These are phyloP conservation scores for Protomyces pachydermus DNA, from an alignment of 1,139 yeast species.

Conservation along the genomic window DNA sequence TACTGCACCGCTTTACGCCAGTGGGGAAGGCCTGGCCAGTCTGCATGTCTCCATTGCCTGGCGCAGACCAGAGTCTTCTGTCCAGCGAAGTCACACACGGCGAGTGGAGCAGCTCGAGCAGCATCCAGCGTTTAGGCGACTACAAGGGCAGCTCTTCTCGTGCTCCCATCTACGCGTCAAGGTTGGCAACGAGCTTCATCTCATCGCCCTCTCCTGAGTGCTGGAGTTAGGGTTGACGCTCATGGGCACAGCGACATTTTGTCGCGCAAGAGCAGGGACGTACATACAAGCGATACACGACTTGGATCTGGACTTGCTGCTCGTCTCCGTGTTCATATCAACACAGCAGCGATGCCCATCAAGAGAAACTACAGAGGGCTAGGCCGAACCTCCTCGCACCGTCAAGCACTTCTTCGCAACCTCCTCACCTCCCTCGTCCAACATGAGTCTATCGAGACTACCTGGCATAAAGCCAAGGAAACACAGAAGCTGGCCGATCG, in stretches of 20 bases:
- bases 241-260: background rate
- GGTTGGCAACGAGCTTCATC: background rate
- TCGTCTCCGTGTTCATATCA: background rate
- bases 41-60: background rate
- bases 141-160: background rate
- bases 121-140: background rate
- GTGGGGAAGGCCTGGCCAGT: background rate
- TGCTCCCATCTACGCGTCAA: background rate
- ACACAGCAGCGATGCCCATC: slow-evolving; percentile 10
- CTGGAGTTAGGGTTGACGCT: background rate
- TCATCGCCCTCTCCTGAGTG: background rate
- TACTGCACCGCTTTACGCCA: background rate
- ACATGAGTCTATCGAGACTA: slow-evolving; percentile 64
- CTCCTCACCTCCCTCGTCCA: slow-evolving; percentile 61
- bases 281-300: background rate
- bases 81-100: too few species aligned
- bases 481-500: slow-evolving; percentile 56
- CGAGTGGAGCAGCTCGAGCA: background rate
- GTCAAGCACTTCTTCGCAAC: slow-evolving; percentile 45
- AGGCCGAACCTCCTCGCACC: slow-evolving; percentile 25
- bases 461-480: slow-evolving; percentile 67
- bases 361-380: slow-evolving; percentile 23
- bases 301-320: background rate
- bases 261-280: background rate
- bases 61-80: background rate